Base-by-base conservation (phyloP, 495 filamentous ascomycete genomes). In the Hypoxylon cercidicola region DNA sequence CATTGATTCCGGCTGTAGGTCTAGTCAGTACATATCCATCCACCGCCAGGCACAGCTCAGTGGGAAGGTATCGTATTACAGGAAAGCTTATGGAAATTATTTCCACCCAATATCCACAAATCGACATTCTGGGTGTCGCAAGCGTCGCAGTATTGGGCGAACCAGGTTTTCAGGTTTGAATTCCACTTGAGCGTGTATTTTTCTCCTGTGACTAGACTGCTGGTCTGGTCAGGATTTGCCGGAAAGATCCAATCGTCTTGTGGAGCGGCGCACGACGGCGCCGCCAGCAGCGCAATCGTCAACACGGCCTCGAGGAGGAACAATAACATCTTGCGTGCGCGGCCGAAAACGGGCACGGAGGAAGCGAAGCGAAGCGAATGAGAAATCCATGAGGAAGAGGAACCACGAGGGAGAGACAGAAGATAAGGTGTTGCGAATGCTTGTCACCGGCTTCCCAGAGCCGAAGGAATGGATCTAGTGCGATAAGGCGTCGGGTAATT, bases 121-220 rank as follows among this genome's bases (percentile, higher is more conserved):
- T 41, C 39, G n/a, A 41, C 13, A 16, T 41, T 41, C 39, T 41
- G 13, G 39, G 39, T 41, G 39, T 41, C 39, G 39, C 39, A 41
- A 8, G 39, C 39, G 5, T 41, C 39, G 39, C 39, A 41, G 39
- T 41, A 41, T 13, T 41, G 1, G n/a, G 12, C n/a, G n/a, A 41
- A 41, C 39, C 39, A 41, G 8, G 15, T 3, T n/a, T 41, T 41
- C n/a, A 41, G 8, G n/a, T 41, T 16, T 3, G 39, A 41, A 41
- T 41, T 16, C 39, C 39, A 41, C n/a, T 41, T 41, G 39, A 41
- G 12, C 3, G n/a, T 41, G 39, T 41, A 41, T 1, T 8, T 41
- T 4, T 15, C 16, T 8, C 39, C n/a, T 4, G 39, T 6, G 16
- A 41, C n/a, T 6, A 41, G 39, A 16, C 3, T 2, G n/a, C 39